Percentiles rank a stretch among this genome's conserved stretches.
Conservation (phyloP, 2,329 filamentous ascomycete species). For the Verticillium alfalfae region DNA sequence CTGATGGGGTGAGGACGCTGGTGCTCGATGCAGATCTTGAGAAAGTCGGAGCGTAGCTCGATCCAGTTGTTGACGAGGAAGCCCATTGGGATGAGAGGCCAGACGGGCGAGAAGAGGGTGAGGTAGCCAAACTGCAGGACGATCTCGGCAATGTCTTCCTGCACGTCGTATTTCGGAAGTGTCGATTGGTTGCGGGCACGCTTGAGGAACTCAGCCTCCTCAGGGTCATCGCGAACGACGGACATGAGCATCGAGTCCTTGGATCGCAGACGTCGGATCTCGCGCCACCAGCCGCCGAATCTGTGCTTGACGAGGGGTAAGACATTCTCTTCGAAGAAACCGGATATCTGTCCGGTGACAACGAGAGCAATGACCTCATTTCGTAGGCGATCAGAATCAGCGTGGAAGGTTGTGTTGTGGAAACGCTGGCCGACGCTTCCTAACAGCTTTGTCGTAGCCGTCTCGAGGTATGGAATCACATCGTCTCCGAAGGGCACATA, state of each 20-base stretch:
- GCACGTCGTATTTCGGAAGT: slow-evolving; percentile 65
- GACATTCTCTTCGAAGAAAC: slow-evolving; percentile 66
- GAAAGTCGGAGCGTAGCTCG: slow-evolving; percentile 69
- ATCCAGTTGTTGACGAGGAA: slow-evolving; percentile 76
- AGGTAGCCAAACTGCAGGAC: slow-evolving; percentile 71
- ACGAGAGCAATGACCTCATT: slow-evolving; percentile 74
- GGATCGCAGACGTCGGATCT: slow-evolving; percentile 25
- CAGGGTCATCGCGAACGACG: slow-evolving; percentile 49
- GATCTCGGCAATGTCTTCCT: slow-evolving; percentile 68
- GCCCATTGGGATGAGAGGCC: slow-evolving; percentile 67
- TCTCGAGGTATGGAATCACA: slow-evolving; percentile 62
- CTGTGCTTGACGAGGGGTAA: slow-evolving; percentile 63
- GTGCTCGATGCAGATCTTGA: slow-evolving; percentile 71
- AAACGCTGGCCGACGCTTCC: slow-evolving; percentile 41
- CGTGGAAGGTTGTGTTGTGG: slow-evolving; percentile 50
- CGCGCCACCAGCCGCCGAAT: slow-evolving; percentile 39
- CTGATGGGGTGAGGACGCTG: slow-evolving; percentile 64
- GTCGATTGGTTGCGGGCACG: slow-evolving; percentile 63
- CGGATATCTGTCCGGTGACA: slow-evolving; percentile 66
- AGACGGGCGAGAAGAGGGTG: slow-evolving; percentile 67
- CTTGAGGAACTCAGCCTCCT: slow-evolving; percentile 58
- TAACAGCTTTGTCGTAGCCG: slow-evolving; percentile 47
- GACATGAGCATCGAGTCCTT: slow-evolving; percentile 34
- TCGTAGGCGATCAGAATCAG: slow-evolving; percentile 60
- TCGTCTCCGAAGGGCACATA: slow-evolving; percentile 69